Conservation (phyloP, 2,329 filamentous ascomycete genomes). For the Lizonia empirigonia region DNA sequence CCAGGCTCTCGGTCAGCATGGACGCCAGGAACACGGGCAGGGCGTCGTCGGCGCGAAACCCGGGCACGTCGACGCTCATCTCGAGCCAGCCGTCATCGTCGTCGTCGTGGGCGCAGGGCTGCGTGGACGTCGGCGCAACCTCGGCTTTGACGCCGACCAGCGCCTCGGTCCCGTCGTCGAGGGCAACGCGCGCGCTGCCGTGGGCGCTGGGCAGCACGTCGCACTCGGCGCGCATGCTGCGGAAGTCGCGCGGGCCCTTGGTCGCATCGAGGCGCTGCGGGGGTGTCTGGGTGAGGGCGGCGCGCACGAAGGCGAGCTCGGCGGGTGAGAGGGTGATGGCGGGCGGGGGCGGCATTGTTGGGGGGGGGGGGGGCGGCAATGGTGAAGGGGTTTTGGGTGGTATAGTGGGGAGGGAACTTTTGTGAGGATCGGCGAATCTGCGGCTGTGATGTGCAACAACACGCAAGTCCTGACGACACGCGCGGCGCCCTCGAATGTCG, state of each 20-base stretch:
- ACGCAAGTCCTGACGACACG: too few relatives aligned
- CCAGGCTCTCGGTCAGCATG: conserved; percentile 86
- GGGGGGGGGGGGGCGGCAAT: conserved; percentile 13
- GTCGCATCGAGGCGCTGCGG: conserved; percentile 81
- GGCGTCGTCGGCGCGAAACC: conserved; percentile 87
- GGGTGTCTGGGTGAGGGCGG: conserved; percentile 77
- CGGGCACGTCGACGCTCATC: conserved; percentile 88
- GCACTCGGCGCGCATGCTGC: conserved; percentile 86
- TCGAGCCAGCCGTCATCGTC: conserved; percentile 77
- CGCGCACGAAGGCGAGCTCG: conserved; percentile 94
- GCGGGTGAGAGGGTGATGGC: conserved; percentile 80
- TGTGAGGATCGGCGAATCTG: too few relatives aligned
- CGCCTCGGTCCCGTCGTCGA: conserved; percentile 93
- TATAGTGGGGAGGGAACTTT: conserved; percentile 10
- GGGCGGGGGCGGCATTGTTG: conserved; percentile 43
- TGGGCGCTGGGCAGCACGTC: conserved; percentile 88
- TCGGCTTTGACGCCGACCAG: conserved; percentile 96
- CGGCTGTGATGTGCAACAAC: too few relatives aligned
- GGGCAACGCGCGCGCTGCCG: conserved; percentile 90
- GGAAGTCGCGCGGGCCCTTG: conserved; percentile 75
- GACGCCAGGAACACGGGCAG: conserved; percentile 83
- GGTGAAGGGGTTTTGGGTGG: conserved; percentile 10
- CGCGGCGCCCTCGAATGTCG: too few relatives aligned
- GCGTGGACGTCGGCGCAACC: conserved; percentile 71
- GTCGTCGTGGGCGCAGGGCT: conserved; percentile 39